These are phyloP conservation scores for Pseudogymnoascus verrucosus DNA, from an alignment of 2,329 filamentous ascomycete species.

Conservation along the genomic window DNA sequence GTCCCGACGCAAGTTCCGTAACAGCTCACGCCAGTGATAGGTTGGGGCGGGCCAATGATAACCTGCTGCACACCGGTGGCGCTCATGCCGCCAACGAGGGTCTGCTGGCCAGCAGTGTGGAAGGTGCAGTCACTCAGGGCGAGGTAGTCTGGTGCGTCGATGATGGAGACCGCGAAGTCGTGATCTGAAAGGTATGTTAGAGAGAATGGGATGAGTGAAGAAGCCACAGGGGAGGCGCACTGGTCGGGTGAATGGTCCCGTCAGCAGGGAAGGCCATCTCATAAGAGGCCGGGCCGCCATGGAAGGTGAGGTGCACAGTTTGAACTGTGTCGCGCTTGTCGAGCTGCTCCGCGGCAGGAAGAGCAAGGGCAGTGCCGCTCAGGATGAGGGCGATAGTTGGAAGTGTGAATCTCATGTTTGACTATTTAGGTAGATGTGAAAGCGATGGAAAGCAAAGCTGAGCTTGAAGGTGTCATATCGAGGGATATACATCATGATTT, in stretches of 20 bases:
- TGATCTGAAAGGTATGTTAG: slow-evolving; percentile 28
- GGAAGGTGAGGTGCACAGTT: slow-evolving; percentile 32
- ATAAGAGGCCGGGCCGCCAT: slow-evolving; percentile 36
- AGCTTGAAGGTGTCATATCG: background rate
- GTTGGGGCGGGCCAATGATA: slow-evolving; percentile 37
- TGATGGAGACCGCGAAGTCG: slow-evolving; percentile 31
- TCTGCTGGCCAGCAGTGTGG: slow-evolving; percentile 27
- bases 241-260: slow-evolving; percentile 31
- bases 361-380: background rate
- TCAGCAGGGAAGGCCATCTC: slow-evolving; percentile 36
- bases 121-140: slow-evolving; percentile 38
- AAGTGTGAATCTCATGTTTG: slow-evolving; percentile 3
- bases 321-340: background rate
- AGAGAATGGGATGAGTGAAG: background rate
- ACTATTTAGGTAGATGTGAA: background rate
- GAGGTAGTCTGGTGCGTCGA: slow-evolving; percentile 38
- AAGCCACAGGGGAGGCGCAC: slow-evolving; percentile 22
- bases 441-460: background rate
- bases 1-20: slow-evolving; percentile 35
- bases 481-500: background rate
- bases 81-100: slow-evolving; percentile 28
- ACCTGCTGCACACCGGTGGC: slow-evolving; percentile 27
- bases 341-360: background rate
- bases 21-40: slow-evolving; percentile 37
- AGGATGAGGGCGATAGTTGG: background rate